Evolutionary conservation across 768 basidiomycete species (phyloP), one percentile per base, ranked within the genome.

Genomic region (Boletus rubroflammeus): DNA sequence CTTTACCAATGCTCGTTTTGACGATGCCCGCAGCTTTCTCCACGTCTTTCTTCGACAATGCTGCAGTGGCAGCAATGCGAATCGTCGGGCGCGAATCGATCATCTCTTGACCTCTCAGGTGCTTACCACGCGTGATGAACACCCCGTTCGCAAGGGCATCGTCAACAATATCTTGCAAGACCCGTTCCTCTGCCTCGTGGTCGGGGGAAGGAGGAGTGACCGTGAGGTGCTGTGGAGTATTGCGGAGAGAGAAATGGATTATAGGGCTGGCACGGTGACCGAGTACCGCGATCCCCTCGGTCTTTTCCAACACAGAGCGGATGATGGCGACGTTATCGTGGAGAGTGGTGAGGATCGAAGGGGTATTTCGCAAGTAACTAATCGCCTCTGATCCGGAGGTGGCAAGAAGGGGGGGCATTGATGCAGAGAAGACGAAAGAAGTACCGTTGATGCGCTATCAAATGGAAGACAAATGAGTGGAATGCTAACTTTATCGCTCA

Each of bases 401-500:
- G 19, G 92, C 85, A 36, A 98, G 84, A 40, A 95, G 79, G 3
- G 92, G 83, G 0, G 97, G 97, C 76, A 96, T 85, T 3, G 96
- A 85, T 17, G 97, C 97, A 1, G 96, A 97, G 77, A 93, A 99
- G 55, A 99, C 93, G 68, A 93, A 96, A 0, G 93, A 85, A 4
- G 93, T 86, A 15, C 91, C 93, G 68, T 98, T 98, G 80, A 96
- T 97, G 43, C 93, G 93, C 83, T 97, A 63, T 32, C 17, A 32
- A 25, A 45, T 11, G 1, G n/a, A 54, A 47, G 29, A 23, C 13
- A 6, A n/a, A 28, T 47, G 4, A 35, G 28, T 10, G 25, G 1
- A 39, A 40, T 21, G 25, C 28, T 11, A 19, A 50, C 25, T n/a
- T 47, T 5, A 21, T 17, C 13, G 7, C 36, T 17, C 17, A 23